Evolutionary conservation across 257 asterid genomes (phyloP), one percentile per base, ranked within the genome.

Genomic region (Solanum habrochaites): DNA sequence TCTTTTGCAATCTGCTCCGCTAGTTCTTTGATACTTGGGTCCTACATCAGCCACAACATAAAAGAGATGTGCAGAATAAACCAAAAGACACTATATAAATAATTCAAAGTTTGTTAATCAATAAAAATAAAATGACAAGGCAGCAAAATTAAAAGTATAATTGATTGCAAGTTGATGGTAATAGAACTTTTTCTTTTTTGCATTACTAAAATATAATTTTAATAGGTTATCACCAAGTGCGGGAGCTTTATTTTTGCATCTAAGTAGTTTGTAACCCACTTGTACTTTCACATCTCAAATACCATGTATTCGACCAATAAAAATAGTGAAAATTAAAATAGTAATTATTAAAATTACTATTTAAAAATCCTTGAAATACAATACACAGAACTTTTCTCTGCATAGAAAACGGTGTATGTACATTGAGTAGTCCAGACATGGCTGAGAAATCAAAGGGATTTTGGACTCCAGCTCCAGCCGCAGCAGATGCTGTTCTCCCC

Each of bases 1-100:
- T 96, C 98, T 87, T 94, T 96, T 82, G 99, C 94, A 88, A 96
- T 94, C 92, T 96, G 99, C 87, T 96, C 97, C 2, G 99, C 99
- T 89, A 96, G 87, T 78, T 96, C 99, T 91, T 96, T 97, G 88
- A 97, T 96, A 95, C 98, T 93, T 35, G 99, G 99, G 86, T 96
- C 99, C 99, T 96, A 83, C 69, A 81, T 25, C 83, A 40, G 39
- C 83, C 31, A 58, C 40, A 86, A 27, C 82, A 73, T 16, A 75
- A 20, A 21, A 64, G 56, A 86, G 42, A 29, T 84, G 16, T 42
- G 87, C 62, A 86, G 12, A 31, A 73, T 67, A 16, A 78, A 47
- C 35, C 6, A 45, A 74, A 85, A 71, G 15, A 56, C 18, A 32
- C 31, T 3, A 60, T 14, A 75, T 49, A 23, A 13, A 85, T 58